Evolutionary conservation across 352 stramenopile species (phyloP), one percentile per base, ranked within the genome.

Genomic region (Thraustotheca clavata): DNA sequence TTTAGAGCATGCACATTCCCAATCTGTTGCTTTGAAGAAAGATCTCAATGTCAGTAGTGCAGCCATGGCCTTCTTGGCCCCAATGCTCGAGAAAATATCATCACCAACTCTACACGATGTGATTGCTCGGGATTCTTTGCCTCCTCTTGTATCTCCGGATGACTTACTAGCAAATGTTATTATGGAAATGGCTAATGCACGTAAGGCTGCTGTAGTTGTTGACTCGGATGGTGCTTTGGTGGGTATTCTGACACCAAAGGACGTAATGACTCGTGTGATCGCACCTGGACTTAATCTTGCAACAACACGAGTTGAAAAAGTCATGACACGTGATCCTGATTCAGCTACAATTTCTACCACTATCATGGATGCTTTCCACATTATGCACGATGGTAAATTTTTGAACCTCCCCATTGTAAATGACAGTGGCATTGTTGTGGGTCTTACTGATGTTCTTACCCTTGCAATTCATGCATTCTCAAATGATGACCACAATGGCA

Each of bases 371-470:
- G 96, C 96, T 0, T 91, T 99, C 68, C 95, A 99, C 72, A 97
- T 98, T 49, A 99, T 99, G 95, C 95, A 98, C 61, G 96, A 99
- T 52, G 94, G 97, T 26, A 95, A 94, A 43, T 99, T 98, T 70
- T 73, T 99, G 24, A 98, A 98, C 57, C 68, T 99, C 32, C 96
- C 96, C 4, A 95, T 99, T 2, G 94, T 98, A 69, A 80, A 79
- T 39, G 67, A 78, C 6, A 85, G 80, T 6, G 77, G 80, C 4
- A 78, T 90, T 49, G 87, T 95, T 55, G 67, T 88, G 39, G 86
- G 86, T 11, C 76, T 94, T 12, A 83, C 85, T 5, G 85, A 95
- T 67, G 85, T 94, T 0, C 38, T 95, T 3, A 90, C 83, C 11
- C 79, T 95, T 38, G 85, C 60, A 8, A 39, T 41, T 9, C 48